These are phyloP conservation scores for Colletotrichum gigasporum DNA, from an alignment of 2,329 filamentous ascomycete species.

Conservation along the genomic window DNA sequence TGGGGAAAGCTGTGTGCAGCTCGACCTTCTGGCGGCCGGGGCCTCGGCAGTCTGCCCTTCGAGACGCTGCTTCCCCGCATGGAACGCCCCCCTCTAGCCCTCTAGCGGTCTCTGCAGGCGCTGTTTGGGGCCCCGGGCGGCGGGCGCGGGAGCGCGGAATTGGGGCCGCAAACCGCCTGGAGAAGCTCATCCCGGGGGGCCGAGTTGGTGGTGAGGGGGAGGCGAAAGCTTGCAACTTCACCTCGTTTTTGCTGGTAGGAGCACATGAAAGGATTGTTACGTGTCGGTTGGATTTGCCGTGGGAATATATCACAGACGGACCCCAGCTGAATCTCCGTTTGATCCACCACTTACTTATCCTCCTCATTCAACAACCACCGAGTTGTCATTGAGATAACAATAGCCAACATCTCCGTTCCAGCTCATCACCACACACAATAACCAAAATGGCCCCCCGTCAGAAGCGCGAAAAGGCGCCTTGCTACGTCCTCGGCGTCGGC, in stretches of 20 bases:
- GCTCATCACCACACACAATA: neutral
- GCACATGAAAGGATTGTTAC: conserved; percentile 1
- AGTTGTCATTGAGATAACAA: no score
- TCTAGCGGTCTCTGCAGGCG: neutral
- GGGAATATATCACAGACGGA: neutral
- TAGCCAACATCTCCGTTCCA: no score
- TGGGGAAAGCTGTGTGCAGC: neutral
- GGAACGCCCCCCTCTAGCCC: neutral
- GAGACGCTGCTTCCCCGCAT: conserved; percentile 21
- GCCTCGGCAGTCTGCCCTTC: conserved; percentile 24
- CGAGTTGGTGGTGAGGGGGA: conserved; percentile 2
- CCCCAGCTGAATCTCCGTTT: neutral
- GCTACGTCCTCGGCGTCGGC: conserved; percentile 95
- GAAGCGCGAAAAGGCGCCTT: conserved; percentile 57
- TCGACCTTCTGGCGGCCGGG: conserved; percentile 8
- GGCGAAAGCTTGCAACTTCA: conserved; percentile 23
- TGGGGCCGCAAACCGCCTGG: conserved; percentile 26
- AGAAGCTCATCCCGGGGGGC: conserved; percentile 26
- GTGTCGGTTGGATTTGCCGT: neutral
- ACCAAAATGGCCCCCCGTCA: conserved; percentile 58
- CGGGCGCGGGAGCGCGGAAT: conserved; percentile 14
- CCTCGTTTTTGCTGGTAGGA: neutral
- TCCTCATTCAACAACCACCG: neutral
- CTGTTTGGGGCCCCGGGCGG: neutral
- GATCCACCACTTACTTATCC: neutral